Percentiles rank a stretch among this genome's conserved stretches.
Evolutionary conservation across 2,329 filamentous ascomycete species (phyloP).

Genomic region (Claviceps sp.): DNA sequence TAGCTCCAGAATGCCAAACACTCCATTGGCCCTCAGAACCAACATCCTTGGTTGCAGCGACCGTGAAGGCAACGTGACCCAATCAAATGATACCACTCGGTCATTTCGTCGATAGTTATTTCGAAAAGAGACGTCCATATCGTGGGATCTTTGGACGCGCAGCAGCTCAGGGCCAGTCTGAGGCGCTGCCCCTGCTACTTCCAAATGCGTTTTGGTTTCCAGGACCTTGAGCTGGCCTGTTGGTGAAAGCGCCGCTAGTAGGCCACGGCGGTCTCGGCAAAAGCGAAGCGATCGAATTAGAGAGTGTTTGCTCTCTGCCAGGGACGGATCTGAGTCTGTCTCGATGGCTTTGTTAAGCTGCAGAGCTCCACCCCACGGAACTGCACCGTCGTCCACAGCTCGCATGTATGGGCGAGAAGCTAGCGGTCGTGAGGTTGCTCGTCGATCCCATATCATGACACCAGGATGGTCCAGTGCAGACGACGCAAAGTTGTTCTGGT

Average conservation of each 20-base stretch:
- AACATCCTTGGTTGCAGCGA: slow-evolving; percentile 44
- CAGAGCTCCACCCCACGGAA: slow-evolving; percentile 50
- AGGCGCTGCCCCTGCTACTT: slow-evolving; percentile 21
- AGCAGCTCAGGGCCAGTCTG: slow-evolving; percentile 44
- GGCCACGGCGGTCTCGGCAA: slow-evolving; percentile 47
- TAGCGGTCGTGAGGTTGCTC: slow-evolving; percentile 39
- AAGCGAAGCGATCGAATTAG: slow-evolving; percentile 50
- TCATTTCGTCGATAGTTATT: slow-evolving; percentile 40
- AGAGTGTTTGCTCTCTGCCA: slow-evolving; percentile 42
- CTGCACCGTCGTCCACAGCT: slow-evolving; percentile 44
- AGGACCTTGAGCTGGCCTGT: slow-evolving; percentile 51
- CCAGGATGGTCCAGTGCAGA: slow-evolving; percentile 62
- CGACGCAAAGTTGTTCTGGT: slow-evolving; percentile 75
- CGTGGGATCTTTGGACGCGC: slow-evolving; percentile 44
- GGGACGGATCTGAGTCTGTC: slow-evolving; percentile 35
- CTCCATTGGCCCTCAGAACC: slow-evolving; percentile 45
- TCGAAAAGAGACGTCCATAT: slow-evolving; percentile 46
- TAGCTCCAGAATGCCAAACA: slow-evolving; percentile 48
- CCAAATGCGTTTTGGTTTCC: slow-evolving; percentile 42
- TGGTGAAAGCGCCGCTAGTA: slow-evolving; percentile 47
- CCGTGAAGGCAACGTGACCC: slow-evolving; percentile 45
- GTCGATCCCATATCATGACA: slow-evolving; percentile 66
- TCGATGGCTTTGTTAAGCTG: slow-evolving; percentile 44
- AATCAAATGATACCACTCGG: slow-evolving; percentile 55
- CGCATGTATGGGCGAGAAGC: slow-evolving; percentile 42